Conservation (phyloP, 805 yeast genomes). For the Myxozyma neotropica region DNA sequence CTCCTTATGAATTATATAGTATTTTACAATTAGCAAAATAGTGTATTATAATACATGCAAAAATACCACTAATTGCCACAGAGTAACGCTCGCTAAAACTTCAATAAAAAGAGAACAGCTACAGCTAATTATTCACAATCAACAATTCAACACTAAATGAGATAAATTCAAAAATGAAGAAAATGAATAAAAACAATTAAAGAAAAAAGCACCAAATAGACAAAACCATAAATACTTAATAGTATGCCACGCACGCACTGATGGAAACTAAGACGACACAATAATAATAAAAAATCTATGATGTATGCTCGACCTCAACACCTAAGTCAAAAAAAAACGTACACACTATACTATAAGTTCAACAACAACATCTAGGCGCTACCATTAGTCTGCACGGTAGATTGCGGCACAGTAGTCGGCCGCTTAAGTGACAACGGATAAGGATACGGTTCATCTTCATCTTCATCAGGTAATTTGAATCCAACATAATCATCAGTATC, state of each 20-base stretch:
- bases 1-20: no score
- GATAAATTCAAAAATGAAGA: background rate
- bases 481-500: conserved; percentile 71
- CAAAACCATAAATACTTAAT: no score
- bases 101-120: background rate
- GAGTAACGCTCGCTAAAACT: no score
- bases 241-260: no score
- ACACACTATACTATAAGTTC: no score
- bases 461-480: conserved; percentile 47
- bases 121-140: background rate
- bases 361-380: background rate
- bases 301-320: no score
- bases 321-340: no score
- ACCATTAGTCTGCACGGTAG: background rate
- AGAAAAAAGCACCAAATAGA: no score
- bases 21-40: background rate
- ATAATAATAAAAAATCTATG: no score
- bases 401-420: conserved; percentile 4
- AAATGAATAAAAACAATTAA: background rate
- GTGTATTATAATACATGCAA: conserved; percentile 4
- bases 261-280: no score
- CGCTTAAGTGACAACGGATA: conserved; percentile 37
- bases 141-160: background rate
- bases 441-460: conserved; percentile 39
- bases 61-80: background rate